Conservation (phyloP, 2,329 filamentous ascomycete species). For the Amauroascus niger region DNA sequence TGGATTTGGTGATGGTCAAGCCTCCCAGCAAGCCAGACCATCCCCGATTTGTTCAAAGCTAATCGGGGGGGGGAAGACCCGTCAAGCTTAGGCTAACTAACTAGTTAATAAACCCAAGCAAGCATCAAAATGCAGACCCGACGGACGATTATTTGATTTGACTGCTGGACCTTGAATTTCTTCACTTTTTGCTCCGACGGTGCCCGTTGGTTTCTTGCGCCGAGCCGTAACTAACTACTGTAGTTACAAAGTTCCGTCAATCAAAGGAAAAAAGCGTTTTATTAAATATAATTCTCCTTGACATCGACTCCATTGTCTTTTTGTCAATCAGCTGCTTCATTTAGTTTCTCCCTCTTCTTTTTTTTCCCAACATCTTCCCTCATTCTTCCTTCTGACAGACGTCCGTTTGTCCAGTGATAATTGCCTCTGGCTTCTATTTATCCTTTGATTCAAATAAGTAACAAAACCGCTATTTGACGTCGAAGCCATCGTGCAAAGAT, state of each 20-base stretch:
- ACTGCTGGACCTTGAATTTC: not conserved
- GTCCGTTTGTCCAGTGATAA: too few relatives aligned
- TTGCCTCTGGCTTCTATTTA: not conserved
- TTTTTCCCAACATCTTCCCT: too few relatives aligned
- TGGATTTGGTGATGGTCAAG: too few relatives aligned
- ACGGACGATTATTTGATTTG: too few relatives aligned
- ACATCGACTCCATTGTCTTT: not conserved
- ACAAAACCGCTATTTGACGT: too few relatives aligned
- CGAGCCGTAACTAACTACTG: not conserved
- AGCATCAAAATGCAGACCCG: too few relatives aligned
- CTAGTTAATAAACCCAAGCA: too few relatives aligned
- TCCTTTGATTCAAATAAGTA: too few relatives aligned
- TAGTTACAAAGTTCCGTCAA: not conserved
- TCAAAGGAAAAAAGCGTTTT: not conserved
- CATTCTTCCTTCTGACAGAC: too few relatives aligned
- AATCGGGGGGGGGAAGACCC: too few relatives aligned
- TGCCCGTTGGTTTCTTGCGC: not conserved
- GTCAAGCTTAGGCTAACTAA: too few relatives aligned
- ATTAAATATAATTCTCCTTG: not conserved
- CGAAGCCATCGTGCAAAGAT: constrained; percentile 8
- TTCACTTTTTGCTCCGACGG: constrained; percentile 1
- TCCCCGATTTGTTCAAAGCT: constrained; percentile 10
- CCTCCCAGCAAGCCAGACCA: too few relatives aligned
- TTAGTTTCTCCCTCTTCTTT: not conserved
- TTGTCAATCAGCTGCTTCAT: not conserved